Conservation (phyloP, 2,329 filamentous ascomycete species). For the Madurella mycetomatis region DNA sequence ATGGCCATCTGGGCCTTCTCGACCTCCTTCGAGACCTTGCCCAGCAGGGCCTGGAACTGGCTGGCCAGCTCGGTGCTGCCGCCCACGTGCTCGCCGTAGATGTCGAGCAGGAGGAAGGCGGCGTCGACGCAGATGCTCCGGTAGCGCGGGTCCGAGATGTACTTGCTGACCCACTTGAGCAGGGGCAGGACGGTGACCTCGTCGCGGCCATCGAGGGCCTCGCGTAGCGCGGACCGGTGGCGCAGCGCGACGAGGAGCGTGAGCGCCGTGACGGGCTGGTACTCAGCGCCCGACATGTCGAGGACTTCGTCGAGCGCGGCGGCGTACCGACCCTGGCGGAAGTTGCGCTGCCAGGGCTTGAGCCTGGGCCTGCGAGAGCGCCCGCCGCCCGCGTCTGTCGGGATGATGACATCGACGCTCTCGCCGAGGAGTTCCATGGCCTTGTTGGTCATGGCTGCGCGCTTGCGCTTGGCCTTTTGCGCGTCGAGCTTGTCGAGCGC, state of each 20-base stretch:
- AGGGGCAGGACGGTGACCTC: conserved; percentile 78
- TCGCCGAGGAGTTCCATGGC: conserved; percentile 78
- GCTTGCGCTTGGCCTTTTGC: conserved; percentile 65
- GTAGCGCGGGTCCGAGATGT: conserved; percentile 79
- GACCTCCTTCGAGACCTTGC: conserved; percentile 69
- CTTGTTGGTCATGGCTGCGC: conserved; percentile 40
- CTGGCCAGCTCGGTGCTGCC: conserved; percentile 68
- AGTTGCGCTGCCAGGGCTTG: conserved; percentile 72
- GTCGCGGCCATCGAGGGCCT: conserved; percentile 75
- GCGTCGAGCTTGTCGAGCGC: conserved; percentile 72
- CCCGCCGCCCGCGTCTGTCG: conserved; percentile 44
- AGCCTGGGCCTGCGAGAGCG: conserved; percentile 58
- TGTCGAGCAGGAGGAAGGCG: conserved; percentile 73
- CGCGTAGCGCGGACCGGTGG: conserved; percentile 79
- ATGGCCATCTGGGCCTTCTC: conserved; percentile 80
- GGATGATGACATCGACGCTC: conserved; percentile 82
- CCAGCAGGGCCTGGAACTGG: conserved; percentile 64
- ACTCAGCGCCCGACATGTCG: conserved; percentile 45
- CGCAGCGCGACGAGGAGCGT: conserved; percentile 79
- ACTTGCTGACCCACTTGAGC: conserved; percentile 73
- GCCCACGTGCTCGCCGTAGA: conserved; percentile 78
- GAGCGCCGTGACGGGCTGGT: conserved; percentile 59
- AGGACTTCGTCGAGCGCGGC: conserved; percentile 77
- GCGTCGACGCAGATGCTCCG: conserved; percentile 79
- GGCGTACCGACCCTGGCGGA: conserved; percentile 73